A percentile compares a stretch with the other conserved stretches of the same genome.
phyloP scores from a whole-genome alignment of 169 alveolate genomes.

The Theileria equi region DNA sequence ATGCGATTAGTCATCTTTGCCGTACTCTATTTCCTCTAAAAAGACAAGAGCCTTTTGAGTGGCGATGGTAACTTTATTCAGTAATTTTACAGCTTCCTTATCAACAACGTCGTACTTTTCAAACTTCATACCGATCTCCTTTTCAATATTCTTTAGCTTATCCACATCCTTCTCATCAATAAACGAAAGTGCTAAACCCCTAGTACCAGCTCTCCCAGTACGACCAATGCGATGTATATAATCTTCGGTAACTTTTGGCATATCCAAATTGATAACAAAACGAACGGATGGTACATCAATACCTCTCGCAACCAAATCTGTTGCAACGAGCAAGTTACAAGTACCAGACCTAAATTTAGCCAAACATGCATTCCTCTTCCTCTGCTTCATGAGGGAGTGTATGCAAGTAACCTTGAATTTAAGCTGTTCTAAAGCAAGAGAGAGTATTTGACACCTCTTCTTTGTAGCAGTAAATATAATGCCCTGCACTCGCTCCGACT shows the following conservation, averaged over 20 bases:
- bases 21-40: conserved; percentile 30
- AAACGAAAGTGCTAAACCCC: conserved; percentile 90
- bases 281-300: conserved; percentile 94
- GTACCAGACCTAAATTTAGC: conserved; percentile 91
- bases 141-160: conserved; percentile 76
- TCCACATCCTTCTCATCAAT: conserved; percentile 88
- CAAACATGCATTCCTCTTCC: conserved; percentile 89
- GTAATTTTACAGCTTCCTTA: conserved; percentile 81
- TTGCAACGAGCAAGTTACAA: conserved; percentile 85
- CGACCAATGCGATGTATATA: conserved; percentile 97
- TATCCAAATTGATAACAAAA: conserved; percentile 91
- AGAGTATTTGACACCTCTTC: conserved; percentile 83
- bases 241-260: conserved; percentile 88
- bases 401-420: conserved; percentile 90
- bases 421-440: conserved; percentile 86
- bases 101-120: conserved; percentile 81
- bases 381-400: conserved; percentile 93
- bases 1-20: neutral
- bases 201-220: conserved; percentile 96
- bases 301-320: conserved; percentile 98
- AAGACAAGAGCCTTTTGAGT: conserved; percentile 71
- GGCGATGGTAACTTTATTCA: conserved; percentile 89
- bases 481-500: conserved; percentile 62
- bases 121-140: conserved; percentile 61
- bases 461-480: conserved; percentile 94